Evolutionary conservation across 108 stramenopile species (phyloP), one percentile per base, ranked within the genome.

Genomic region (Pseudonitzschia multiseries): DNA sequence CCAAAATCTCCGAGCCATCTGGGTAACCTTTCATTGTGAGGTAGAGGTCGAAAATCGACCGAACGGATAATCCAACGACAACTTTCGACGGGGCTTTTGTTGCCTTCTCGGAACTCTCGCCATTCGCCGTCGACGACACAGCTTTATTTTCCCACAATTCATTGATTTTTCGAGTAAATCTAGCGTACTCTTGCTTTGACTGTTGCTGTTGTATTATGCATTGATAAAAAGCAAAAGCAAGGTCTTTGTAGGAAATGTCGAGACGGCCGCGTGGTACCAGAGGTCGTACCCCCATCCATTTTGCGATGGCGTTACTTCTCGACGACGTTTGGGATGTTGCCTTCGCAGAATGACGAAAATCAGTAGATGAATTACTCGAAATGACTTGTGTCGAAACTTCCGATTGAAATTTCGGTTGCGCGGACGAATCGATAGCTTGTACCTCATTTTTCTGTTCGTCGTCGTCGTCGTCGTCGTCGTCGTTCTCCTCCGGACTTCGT

Each of bases 41-140:
- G 60, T 91, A 94, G 46, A 91, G 48, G 74, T 94, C 93, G 26
- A 92, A 74, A 21, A 92, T 70, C 18, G 89, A 87, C 41, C 93
- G 81, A 0, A 89, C 91, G 17, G 93, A 92, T 31, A 88, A 71
- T 6, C 89, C 93, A 17, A 83, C 85, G 3, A 92, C 71, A 33
- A 87, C 82, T n/a, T 50, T 50, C n/a, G 71, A 64, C 6, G 46
- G 15, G 1, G 31, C 40, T 20, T 62, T 17, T 18, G 22, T 61
- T 21, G 59, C 41, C n/a, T 57, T 40, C 32, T 52, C 32, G 26
- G 48, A n/a, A 31, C 29, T 60, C 40, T 52, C 43, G 12, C 4
- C 3, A 17, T 44, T 36, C 36, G 50, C 44, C 26, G 75, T 54
- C 31, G 74, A 50, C 13, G 69, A 36, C 67, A 40, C 44, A 62